Conservation (phyloP, 2,329 filamentous ascomycete genomes). For the Nemania sp. region DNA sequence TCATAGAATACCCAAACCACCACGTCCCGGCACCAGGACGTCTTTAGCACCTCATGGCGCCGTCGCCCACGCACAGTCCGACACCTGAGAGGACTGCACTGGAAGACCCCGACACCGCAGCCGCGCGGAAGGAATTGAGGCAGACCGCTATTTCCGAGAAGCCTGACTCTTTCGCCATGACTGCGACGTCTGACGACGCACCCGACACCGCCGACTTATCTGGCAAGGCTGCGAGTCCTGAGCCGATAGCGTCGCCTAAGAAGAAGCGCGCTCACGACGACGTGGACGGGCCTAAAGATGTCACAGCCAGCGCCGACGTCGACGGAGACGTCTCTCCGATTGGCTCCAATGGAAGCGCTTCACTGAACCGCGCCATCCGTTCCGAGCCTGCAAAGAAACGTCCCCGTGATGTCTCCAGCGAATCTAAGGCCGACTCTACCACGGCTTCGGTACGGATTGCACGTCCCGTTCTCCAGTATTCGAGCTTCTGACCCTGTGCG, state of each 20-base stretch:
- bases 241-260: constrained; percentile 60
- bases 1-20: constrained; percentile 7
- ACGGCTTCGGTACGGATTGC: constrained; percentile 39
- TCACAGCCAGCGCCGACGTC: constrained; percentile 39
- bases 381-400: constrained; percentile 69
- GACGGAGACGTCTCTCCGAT: constrained; percentile 44
- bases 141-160: constrained; percentile 65
- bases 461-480: background rate
- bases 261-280: constrained; percentile 67
- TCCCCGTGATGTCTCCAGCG: constrained; percentile 54
- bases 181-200: constrained; percentile 27
- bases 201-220: constrained; percentile 20
- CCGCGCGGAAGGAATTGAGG: constrained; percentile 65
- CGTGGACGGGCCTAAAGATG: constrained; percentile 54
- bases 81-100: constrained; percentile 30
- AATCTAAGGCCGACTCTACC: constrained; percentile 40
- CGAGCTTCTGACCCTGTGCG: background rate
- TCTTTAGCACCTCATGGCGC: constrained; percentile 27
- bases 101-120: constrained; percentile 66
- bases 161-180: constrained; percentile 36
- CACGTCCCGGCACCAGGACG: background rate
- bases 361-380: constrained; percentile 50
- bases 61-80: constrained; percentile 34
- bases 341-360: constrained; percentile 49
- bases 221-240: constrained; percentile 23